Conservation (phyloP, 371 early-diverging fungal genomes). For the Chytridium lagenaria region DNA sequence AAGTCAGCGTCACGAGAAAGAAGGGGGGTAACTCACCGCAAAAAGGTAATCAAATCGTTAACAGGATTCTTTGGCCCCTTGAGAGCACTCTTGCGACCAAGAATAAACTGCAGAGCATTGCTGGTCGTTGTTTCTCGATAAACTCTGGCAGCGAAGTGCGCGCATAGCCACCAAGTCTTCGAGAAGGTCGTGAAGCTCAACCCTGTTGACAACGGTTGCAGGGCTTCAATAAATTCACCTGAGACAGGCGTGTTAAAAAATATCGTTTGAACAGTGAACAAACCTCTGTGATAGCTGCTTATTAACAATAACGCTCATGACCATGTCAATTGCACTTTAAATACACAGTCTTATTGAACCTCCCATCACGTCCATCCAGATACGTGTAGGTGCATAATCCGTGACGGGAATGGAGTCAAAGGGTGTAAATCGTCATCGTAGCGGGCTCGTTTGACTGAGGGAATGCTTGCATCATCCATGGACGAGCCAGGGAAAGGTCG, state of each 20-base stretch:
- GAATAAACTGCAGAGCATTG: neutral
- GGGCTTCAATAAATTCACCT: constrained; percentile 47
- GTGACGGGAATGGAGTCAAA: no score
- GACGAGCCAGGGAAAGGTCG: no score
- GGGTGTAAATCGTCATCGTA: no score
- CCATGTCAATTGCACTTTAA: neutral
- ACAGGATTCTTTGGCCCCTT: neutral
- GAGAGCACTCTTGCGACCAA: neutral
- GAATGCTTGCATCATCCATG: no score
- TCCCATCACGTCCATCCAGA: neutral
- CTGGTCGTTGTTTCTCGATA: neutral
- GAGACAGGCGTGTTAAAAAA: neutral
- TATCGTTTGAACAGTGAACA: neutral
- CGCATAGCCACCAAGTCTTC: constrained; percentile 28
- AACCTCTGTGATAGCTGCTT: neutral
- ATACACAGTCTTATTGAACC: neutral
- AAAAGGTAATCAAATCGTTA: neutral
- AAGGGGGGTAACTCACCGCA: neutral
- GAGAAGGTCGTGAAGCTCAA: constrained; percentile 46
- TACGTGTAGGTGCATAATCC: neutral
- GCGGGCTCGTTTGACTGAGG: no score
- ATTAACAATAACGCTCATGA: neutral
- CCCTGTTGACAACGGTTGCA: constrained; percentile 31
- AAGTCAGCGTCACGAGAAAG: neutral
- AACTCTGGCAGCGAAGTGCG: neutral